Conservation (phyloP, 106 monocot genomes). For the Acorus gramineus region DNA sequence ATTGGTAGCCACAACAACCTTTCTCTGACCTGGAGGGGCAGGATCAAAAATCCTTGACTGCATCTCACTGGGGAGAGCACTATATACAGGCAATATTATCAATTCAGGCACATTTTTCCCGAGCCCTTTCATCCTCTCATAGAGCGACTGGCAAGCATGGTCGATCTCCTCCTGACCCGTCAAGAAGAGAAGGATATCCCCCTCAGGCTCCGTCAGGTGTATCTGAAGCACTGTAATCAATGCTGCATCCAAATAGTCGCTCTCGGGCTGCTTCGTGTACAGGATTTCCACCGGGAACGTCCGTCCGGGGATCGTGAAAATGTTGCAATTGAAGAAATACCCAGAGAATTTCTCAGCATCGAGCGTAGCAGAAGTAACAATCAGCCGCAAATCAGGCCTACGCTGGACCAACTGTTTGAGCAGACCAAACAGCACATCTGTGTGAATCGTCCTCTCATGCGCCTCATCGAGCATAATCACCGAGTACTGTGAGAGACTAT, state of each 20-base stretch:
- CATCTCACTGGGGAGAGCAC: slow-evolving; percentile 96
- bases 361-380: slow-evolving; percentile 88
- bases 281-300: slow-evolving; percentile 95
- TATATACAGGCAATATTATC: slow-evolving; percentile 95
- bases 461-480: slow-evolving; percentile 96
- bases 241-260: slow-evolving; percentile 92
- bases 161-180: slow-evolving; percentile 99
- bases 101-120: slow-evolving; percentile 90
- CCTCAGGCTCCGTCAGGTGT: slow-evolving; percentile 92
- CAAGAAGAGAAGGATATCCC: slow-evolving; percentile 80
- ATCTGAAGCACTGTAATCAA: slow-evolving; percentile 88
- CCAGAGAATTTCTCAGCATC: slow-evolving; percentile 98
- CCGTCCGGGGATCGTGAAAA: slow-evolving; percentile 88
- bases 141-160: slow-evolving; percentile 86
- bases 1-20: slow-evolving; percentile 93
- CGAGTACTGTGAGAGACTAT: slow-evolving; percentile 84
- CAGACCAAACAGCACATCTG: slow-evolving; percentile 90
- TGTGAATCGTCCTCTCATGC: slow-evolving; percentile 91
- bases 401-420: slow-evolving; percentile 73
- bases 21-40: slow-evolving; percentile 84
- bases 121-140: slow-evolving; percentile 92
- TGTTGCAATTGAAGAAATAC: slow-evolving; percentile 90
- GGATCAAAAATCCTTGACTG: slow-evolving; percentile 93
- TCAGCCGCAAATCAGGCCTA: slow-evolving; percentile 67
- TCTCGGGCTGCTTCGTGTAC: slow-evolving; percentile 85